Evolutionary conservation across 2,329 filamentous ascomycete genomes (phyloP), one percentile per base, ranked within the genome.

Genomic region (Aspergillus sp.): DNA sequence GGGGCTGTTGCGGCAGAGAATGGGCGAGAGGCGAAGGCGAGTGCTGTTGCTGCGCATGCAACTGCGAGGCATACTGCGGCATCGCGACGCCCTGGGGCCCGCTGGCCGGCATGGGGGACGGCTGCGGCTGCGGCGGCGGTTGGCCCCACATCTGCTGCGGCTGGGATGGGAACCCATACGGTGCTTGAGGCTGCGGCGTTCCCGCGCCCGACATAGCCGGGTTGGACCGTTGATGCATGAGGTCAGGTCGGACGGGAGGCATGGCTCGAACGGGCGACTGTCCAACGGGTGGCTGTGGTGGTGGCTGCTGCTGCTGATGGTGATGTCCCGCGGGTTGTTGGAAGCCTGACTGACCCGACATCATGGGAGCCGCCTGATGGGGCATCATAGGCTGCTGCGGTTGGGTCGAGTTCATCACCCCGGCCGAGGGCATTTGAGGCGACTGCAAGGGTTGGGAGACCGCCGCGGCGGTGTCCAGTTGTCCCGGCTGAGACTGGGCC

Each of bases 251-350:
- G 73, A 86, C 77, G 42, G 87, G 85, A 63, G 85, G 84, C 78
- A 89, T 87, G 71, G 85, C 83, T 76, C 90, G 86, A 74, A 92
- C 87, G 24, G 87, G 87, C 24, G 91, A 88, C 72, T 91, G 90
- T 31, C 84, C 84, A 71, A 92, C 56, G 20, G 61, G 24, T 18
- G 36, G 36, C 6, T 12, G 36, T n/a, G 36, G 24, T 32, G 26
- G 26, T 29, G 26, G 26, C 24, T 26, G 26, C 26, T 29, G 26
- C 26, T 29, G 26, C 26, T 63, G 58, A 49, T 65, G 65, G 24
- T 61, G 63, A 55, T 66, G 65, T 24, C 61, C 57, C 3, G 60
- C 86, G 45, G 88, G 83, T 70, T 86, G 88, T 70, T 90, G 90
- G 75, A 92, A 96, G 1, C 85, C 69, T 62, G 68, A 82, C 62